Conservation (phyloP, 2,329 filamentous ascomycete species). For the Sporothrix globosa region DNA sequence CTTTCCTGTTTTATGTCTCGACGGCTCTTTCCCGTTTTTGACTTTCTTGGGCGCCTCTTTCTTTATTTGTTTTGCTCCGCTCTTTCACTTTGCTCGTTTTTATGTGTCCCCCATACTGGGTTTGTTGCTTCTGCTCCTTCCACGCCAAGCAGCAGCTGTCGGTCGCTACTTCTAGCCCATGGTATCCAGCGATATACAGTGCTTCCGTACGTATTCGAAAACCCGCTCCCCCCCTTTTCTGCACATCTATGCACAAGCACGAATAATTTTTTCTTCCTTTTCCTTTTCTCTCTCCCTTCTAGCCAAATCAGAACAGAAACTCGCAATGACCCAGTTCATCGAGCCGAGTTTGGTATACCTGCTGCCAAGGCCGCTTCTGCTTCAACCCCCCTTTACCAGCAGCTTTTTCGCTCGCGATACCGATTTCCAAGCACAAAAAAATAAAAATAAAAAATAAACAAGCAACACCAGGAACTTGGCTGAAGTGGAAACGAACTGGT, state of each 20-base stretch:
- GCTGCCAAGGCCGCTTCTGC: background rate
- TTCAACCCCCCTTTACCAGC: background rate
- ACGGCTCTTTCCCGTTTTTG: background rate
- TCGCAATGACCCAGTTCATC: background rate
- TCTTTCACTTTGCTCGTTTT: background rate
- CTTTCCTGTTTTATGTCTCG: background rate
- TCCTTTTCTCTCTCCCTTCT: background rate
- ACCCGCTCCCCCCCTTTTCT: background rate
- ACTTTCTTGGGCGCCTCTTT: background rate
- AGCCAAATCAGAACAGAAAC: background rate
- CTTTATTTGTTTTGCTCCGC: background rate
- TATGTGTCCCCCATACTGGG: background rate
- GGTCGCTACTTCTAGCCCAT: conserved; percentile 15
- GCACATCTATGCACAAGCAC: background rate
- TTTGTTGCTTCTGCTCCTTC: conserved; percentile 1
- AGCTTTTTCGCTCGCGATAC: background rate
- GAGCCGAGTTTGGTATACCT: background rate
- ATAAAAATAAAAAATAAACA: background rate
- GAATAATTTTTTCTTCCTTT: background rate
- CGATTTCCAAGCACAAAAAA: conserved; percentile 2
- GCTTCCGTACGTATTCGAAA: conserved; percentile 17
- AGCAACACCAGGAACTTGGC: conserved; percentile 17
- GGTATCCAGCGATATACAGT: conserved; percentile 16
- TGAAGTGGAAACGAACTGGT: background rate
- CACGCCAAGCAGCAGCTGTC: conserved; percentile 6